phyloP scores from a whole-genome alignment of 495 filamentous ascomycete genomes.

The Chaetomium fimeti region DNA sequence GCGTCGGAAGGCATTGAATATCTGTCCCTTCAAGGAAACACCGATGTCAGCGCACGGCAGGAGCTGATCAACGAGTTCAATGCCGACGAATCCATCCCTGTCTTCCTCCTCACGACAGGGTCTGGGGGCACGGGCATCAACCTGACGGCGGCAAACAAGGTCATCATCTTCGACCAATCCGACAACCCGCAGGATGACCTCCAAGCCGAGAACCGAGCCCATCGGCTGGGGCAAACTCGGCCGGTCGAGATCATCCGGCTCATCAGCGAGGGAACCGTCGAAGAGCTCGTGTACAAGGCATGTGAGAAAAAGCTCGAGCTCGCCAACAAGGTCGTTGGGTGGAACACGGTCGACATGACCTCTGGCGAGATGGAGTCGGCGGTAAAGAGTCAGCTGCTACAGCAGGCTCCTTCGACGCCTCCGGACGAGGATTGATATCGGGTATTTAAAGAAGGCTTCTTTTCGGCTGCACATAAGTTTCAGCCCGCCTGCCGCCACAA shows the following conservation, averaged over 20 bases:
- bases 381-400: constrained; percentile 29
- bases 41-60: constrained; percentile 78
- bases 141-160: constrained; percentile 90
- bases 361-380: constrained; percentile 35
- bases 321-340: constrained; percentile 69
- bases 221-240: constrained; percentile 85
- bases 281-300: constrained; percentile 86
- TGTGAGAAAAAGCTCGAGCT: constrained; percentile 91
- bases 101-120: constrained; percentile 89
- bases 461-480: neutral
- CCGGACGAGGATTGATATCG: constrained; percentile 10
- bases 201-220: constrained; percentile 94
- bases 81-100: constrained; percentile 70
- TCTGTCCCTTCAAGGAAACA: constrained; percentile 80
- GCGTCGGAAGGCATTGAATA: constrained; percentile 70
- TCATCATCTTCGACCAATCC: constrained; percentile 91
- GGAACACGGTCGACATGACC: constrained; percentile 34
- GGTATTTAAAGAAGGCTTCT: neutral
- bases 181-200: constrained; percentile 98
- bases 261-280: constrained; percentile 79
- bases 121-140: constrained; percentile 96
- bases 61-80: constrained; percentile 84
- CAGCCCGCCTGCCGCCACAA: neutral
- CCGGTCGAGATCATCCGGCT: constrained; percentile 83
- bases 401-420: constrained; percentile 15